Evolutionary conservation across 2,329 filamentous ascomycete genomes (phyloP).

Genomic region (Aspergillus intermedius): DNA sequence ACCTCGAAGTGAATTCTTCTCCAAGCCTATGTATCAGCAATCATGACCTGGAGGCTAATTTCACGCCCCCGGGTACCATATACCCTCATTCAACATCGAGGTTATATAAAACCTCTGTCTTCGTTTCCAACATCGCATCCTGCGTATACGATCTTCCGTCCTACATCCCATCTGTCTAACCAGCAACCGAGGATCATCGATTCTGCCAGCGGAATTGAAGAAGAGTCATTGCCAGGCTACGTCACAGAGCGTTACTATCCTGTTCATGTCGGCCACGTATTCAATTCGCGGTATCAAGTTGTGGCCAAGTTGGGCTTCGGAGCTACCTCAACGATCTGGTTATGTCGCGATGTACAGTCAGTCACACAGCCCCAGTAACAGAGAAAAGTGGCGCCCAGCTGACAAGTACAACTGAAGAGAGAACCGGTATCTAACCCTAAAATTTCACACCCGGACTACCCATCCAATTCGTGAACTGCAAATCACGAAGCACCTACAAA

Average conservation of each 20-base stretch:
- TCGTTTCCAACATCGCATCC: no score
- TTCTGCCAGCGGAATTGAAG: conserved; percentile 7
- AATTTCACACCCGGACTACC: conserved; percentile 10
- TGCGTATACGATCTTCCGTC: no score
- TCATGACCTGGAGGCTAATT: no score
- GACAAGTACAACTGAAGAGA: conserved; percentile 6
- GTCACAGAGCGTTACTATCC: conserved; percentile 11
- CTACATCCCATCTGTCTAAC: no score
- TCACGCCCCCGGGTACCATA: no score
- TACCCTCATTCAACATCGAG: no score
- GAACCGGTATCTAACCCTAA: conserved; percentile 9
- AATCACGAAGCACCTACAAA: conserved; percentile 20
- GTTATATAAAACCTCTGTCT: no score
- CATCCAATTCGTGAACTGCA: conserved; percentile 15
- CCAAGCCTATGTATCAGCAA: no score
- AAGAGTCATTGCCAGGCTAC: conserved; percentile 11
- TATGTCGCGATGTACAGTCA: conserved; percentile 14
- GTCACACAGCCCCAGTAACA: no score
- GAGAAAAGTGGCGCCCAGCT: neutral
- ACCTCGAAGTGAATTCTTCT: no score
- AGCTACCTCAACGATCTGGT: conserved; percentile 18
- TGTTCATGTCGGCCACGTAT: conserved; percentile 10
- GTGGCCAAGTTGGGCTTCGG: conserved; percentile 21
- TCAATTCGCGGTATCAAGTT: conserved; percentile 15
- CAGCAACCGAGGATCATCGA: neutral